Conservation (phyloP, 2,329 filamentous ascomycete species). For the Chrysosporium queenslandicum region DNA sequence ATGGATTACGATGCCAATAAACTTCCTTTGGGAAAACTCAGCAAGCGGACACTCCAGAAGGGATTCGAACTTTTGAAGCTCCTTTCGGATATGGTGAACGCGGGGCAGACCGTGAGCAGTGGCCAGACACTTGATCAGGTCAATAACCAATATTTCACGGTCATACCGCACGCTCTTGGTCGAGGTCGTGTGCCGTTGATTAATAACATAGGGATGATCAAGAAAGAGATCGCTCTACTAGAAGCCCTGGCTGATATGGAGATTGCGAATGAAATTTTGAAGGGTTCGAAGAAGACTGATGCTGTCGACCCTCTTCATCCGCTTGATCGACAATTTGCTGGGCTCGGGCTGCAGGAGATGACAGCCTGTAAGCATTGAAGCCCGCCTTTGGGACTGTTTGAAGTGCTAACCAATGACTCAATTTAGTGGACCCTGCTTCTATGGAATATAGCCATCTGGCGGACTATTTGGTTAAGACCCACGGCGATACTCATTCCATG, state of each 20-base stretch:
- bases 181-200: constrained; percentile 64
- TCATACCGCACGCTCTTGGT: constrained; percentile 74
- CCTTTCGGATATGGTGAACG: constrained; percentile 55
- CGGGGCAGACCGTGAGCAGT: constrained; percentile 20
- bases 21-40: constrained; percentile 72
- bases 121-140: constrained; percentile 50
- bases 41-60: constrained; percentile 62
- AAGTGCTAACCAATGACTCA: neutral
- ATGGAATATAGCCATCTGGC: constrained; percentile 56
- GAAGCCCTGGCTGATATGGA: constrained; percentile 81
- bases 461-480: constrained; percentile 57
- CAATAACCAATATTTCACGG: constrained; percentile 69
- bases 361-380: constrained; percentile 39
- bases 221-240: constrained; percentile 67
- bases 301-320: constrained; percentile 45
- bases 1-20: constrained; percentile 49
- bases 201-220: constrained; percentile 46
- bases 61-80: constrained; percentile 72
- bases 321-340: constrained; percentile 62
- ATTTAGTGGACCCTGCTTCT: constrained; percentile 44
- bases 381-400: neutral
- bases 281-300: constrained; percentile 47
- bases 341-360: constrained; percentile 67
- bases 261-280: constrained; percentile 67
- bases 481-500: constrained; percentile 55